Evolutionary conservation across 805 yeast genomes (phyloP).

Genomic region (Candida vartiovaarae): DNA sequence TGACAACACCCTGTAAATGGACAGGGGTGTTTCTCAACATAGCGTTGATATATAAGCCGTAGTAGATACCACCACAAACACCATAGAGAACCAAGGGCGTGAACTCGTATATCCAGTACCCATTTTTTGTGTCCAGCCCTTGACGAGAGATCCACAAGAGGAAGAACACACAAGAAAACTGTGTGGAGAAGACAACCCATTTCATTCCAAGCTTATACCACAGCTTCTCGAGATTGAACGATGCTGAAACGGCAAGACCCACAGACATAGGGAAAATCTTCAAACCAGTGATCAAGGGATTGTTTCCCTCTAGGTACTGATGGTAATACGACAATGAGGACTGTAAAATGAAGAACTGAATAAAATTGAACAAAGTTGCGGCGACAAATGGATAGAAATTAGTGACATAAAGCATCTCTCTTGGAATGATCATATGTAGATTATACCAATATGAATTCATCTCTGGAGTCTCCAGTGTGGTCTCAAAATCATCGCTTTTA

Average conservation of each 20-base stretch:
- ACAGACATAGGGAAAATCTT: constrained; percentile 29
- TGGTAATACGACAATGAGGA: constrained; percentile 22
- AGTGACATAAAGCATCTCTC: constrained; percentile 21
- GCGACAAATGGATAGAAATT: constrained; percentile 22
- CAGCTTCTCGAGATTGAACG: constrained; percentile 17
- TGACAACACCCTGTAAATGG: constrained; percentile 33
- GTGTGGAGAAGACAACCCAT: constrained; percentile 10
- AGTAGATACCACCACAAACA: constrained; percentile 25
- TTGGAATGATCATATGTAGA: constrained; percentile 23
- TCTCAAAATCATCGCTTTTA: background rate
- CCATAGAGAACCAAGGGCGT: constrained; percentile 22
- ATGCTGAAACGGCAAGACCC: constrained; percentile 26
- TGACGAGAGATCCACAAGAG: constrained; percentile 21
- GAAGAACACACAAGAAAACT: background rate
- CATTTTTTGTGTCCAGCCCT: constrained; percentile 7
- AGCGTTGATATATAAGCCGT: constrained; percentile 27
- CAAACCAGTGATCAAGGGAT: constrained; percentile 29
- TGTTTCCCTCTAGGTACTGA: constrained; percentile 20
- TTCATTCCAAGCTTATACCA: constrained; percentile 21
- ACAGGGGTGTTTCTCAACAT: constrained; percentile 28
- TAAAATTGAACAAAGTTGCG: constrained; percentile 16
- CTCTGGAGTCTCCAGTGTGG: background rate
- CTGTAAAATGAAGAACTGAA: constrained; percentile 16
- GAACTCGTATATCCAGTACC: constrained; percentile 26
- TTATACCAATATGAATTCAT: constrained; percentile 1